phyloP scores from a whole-genome alignment of 305 asterid genomes.

The Fraxinus angustifolia region DNA sequence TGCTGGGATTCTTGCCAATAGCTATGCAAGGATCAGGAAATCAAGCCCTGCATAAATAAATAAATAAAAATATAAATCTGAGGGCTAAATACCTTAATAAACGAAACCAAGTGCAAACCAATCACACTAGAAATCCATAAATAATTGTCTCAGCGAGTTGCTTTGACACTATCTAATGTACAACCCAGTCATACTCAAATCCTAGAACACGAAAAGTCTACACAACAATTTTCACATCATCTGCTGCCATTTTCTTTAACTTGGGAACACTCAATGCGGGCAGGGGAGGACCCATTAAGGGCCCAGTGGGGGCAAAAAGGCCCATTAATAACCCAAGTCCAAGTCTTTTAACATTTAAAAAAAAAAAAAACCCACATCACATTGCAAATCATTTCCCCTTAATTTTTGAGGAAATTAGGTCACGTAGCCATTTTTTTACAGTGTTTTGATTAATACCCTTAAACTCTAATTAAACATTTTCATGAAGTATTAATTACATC shows the following conservation, averaged over 20 bases:
- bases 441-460: too few relatives aligned
- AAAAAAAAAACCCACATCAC: too few relatives aligned
- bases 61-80: not conserved
- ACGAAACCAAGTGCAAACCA: conserved; percentile 5
- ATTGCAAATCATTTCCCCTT: too few relatives aligned
- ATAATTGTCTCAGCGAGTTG: conserved; percentile 64
- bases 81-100: not conserved
- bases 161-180: conserved; percentile 51
- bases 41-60: not conserved
- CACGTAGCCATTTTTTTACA: too few relatives aligned
- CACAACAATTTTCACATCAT: conserved; percentile 21
- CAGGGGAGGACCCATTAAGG: too few relatives aligned
- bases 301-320: too few relatives aligned
- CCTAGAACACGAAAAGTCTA: conserved; percentile 20
- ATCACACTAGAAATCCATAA: conserved; percentile 21
- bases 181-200: conserved; percentile 26
- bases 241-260: conserved; percentile 42
- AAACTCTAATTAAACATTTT: too few relatives aligned
- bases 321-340: too few relatives aligned
- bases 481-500: too few relatives aligned
- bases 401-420: too few relatives aligned
- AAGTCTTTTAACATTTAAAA: too few relatives aligned
- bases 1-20: not conserved
- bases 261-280: conserved; percentile 38
- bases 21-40: conserved; percentile 10